phyloP scores from a whole-genome alignment of 192 early-diverging fungal species.

The Ramicandelaber brevisporus region DNA sequence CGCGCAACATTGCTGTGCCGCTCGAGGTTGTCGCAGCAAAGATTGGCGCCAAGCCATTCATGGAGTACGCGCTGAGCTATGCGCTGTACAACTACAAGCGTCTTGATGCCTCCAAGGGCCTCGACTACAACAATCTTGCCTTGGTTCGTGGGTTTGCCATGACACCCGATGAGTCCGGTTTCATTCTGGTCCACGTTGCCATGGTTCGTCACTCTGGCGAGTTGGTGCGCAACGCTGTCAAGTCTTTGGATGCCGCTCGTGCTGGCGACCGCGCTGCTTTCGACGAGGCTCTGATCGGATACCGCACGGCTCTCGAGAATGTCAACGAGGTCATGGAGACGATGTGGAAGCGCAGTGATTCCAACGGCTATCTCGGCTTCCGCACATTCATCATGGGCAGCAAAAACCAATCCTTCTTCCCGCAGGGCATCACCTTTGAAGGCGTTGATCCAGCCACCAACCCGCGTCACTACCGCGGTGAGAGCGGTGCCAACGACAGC shows the following conservation, averaged over 20 bases:
- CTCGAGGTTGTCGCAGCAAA: slow-evolving; percentile 39
- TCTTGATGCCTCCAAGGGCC: slow-evolving; percentile 21
- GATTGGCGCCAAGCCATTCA: slow-evolving; percentile 45
- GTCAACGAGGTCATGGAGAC: slow-evolving; percentile 61
- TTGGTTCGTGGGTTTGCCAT: slow-evolving; percentile 58
- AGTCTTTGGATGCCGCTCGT: slow-evolving; percentile 23
- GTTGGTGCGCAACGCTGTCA: slow-evolving; percentile 31
- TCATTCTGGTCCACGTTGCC: slow-evolving; percentile 70
- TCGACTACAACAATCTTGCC: slow-evolving; percentile 42
- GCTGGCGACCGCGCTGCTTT: slow-evolving; percentile 28
- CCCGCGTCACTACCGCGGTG: slow-evolving; percentile 47
- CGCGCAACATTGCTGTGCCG: slow-evolving; percentile 54
- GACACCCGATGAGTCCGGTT: slow-evolving; percentile 46
- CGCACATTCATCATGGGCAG: slow-evolving; percentile 81
- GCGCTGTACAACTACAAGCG: slow-evolving; percentile 75
- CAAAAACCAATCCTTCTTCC: slow-evolving; percentile 79
- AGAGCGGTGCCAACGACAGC: slow-evolving; percentile 63
- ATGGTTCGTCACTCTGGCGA: slow-evolving; percentile 51
- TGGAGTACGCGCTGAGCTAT: slow-evolving; percentile 49
- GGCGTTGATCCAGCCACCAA: slow-evolving; percentile 16
- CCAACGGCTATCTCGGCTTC: slow-evolving; percentile 59
- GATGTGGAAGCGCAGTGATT: slow-evolving; percentile 42
- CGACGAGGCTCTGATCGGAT: slow-evolving; percentile 21
- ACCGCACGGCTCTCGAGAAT: slow-evolving; percentile 28
- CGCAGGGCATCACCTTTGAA: slow-evolving; percentile 68